phyloP scores from a whole-genome alignment of 192 early-diverging fungal genomes.

The Polychytrium aggregatum region DNA sequence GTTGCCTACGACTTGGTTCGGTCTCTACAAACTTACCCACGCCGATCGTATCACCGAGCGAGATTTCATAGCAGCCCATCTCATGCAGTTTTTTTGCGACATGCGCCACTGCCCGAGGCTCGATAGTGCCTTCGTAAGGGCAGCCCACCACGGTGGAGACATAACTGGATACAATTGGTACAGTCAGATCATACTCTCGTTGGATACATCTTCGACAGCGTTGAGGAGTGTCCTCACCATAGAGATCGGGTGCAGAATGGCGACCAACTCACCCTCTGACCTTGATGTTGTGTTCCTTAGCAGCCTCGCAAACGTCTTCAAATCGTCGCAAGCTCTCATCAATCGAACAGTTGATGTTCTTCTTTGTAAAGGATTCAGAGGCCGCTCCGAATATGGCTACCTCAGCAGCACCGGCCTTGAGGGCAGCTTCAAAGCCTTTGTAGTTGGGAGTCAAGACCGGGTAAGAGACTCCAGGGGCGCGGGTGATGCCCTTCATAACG shows the following conservation, averaged over 20 bases:
- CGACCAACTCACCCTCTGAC: conserved; percentile 65
- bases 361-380: conserved; percentile 74
- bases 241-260: too few relatives aligned
- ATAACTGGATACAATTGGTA: too few relatives aligned
- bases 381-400: conserved; percentile 88
- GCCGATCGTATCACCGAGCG: conserved; percentile 93
- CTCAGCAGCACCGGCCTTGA: conserved; percentile 68
- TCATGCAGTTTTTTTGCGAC: conserved; percentile 64
- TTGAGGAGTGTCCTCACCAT: too few relatives aligned
- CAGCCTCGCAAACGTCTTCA: conserved; percentile 48
- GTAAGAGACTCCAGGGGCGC: conserved; percentile 57
- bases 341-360: conserved; percentile 89
- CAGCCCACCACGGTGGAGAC: conserved; percentile 87
- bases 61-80: conserved; percentile 96
- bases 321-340: conserved; percentile 69
- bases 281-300: conserved; percentile 46
- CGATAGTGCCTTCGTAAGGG: conserved; percentile 78
- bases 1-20: too few relatives aligned
- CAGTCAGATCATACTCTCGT: too few relatives aligned
- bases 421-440: conserved; percentile 71
- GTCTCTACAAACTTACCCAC: too few relatives aligned
- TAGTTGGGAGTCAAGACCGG: conserved; percentile 86
- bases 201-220: too few relatives aligned
- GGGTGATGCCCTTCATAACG: conserved; percentile 60
- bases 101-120: conserved; percentile 54